Evolutionary conservation across 441 rosid genomes (phyloP).

Genomic region (Metrosideros polymorpha): DNA sequence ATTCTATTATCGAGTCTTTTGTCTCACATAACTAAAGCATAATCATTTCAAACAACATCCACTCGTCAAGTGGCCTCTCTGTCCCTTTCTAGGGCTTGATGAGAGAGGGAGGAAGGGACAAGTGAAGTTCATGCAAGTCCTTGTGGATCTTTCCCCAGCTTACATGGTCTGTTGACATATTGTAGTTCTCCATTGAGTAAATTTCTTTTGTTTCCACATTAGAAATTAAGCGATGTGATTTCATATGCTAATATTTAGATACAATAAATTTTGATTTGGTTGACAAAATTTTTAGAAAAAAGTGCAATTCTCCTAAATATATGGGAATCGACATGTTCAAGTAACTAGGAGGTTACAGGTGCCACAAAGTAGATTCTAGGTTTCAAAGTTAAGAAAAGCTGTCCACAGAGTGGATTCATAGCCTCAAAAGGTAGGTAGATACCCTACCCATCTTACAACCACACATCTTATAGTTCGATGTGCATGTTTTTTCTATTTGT

Average conservation of each 20-base stretch:
- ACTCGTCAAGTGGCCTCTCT: neutral
- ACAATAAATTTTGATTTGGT: neutral
- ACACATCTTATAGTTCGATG: neutral
- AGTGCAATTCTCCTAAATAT: neutral
- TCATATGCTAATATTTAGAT: neutral
- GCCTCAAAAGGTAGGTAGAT: neutral
- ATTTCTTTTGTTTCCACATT: neutral
- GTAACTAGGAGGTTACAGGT: neutral
- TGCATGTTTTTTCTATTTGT: neutral
- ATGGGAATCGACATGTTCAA: neutral
- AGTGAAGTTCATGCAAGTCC: neutral
- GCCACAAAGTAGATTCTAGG: neutral
- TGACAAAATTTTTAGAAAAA: neutral
- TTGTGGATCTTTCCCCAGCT: neutral
- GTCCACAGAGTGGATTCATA: neutral
- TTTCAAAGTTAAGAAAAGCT: neutral
- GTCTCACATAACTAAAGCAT: neutral
- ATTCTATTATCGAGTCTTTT: neutral
- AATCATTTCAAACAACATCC: neutral
- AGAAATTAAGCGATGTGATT: neutral
- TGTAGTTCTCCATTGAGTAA: neutral
- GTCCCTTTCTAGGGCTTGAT: neutral
- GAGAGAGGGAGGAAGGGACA: neutral
- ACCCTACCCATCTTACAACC: neutral
- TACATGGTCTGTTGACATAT: neutral